These are phyloP conservation scores for Exophiala sideris DNA, from an alignment of 2,329 filamentous ascomycete genomes.

Conservation along the genomic window DNA sequence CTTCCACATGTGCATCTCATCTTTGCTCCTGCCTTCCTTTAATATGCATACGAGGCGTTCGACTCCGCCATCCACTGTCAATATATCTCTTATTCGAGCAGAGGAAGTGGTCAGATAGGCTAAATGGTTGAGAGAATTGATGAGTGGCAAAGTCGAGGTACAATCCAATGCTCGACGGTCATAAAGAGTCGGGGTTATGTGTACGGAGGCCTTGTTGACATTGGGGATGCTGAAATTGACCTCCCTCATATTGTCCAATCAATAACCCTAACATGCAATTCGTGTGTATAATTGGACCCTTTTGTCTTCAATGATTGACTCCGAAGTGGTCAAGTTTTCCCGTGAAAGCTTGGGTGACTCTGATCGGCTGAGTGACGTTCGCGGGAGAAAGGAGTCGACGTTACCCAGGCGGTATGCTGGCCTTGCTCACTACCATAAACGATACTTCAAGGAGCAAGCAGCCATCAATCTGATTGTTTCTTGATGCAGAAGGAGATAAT, in stretches of 20 bases:
- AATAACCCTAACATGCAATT: not conserved
- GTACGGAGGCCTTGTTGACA: conserved; percentile 98
- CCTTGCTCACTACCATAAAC: conserved; percentile 5
- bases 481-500: not conserved
- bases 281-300: not conserved
- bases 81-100: conserved; percentile 92
- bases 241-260: conserved; percentile 78
- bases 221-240: conserved; percentile 99
- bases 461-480: conserved; percentile 11
- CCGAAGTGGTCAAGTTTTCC: not conserved
- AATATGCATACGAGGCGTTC: conserved; percentile 95
- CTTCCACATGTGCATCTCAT: conserved; percentile 99
- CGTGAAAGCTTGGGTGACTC: not conserved
- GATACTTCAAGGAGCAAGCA: conserved; percentile 1
- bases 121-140: conserved; percentile 98
- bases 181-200: conserved; percentile 97
- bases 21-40: conserved; percentile 93
- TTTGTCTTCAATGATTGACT: not conserved
- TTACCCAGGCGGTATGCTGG: not conserved
- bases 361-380: not conserved
- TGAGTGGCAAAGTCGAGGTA: conserved; percentile 93
- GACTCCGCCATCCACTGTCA: conserved; percentile 97
- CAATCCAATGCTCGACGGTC: conserved; percentile 96
- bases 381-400: not conserved
- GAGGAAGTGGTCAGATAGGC: conserved; percentile 98